Conservation (phyloP, 441 rosid species). For the Mallotus repandus region DNA sequence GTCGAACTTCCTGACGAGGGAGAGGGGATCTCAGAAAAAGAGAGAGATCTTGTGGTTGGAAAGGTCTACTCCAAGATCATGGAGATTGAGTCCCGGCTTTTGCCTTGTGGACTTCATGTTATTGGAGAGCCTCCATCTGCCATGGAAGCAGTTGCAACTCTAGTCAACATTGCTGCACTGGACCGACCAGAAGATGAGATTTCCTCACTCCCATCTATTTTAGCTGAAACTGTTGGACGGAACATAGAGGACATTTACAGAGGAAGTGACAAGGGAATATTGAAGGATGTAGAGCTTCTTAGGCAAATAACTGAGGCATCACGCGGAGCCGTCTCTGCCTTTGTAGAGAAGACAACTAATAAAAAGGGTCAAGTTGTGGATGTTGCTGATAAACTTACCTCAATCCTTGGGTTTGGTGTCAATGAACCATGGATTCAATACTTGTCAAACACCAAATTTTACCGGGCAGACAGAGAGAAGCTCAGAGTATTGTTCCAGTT, state of each 20-base stretch:
- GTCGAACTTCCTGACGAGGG: slow-evolving; percentile 91
- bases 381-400: slow-evolving; percentile 66
- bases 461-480: slow-evolving; percentile 81
- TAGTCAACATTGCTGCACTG: slow-evolving; percentile 92
- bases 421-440: slow-evolving; percentile 97
- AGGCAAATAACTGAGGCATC: slow-evolving; percentile 93
- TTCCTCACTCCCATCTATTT: slow-evolving; percentile 70
- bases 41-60: slow-evolving; percentile 88
- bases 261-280: slow-evolving; percentile 82
- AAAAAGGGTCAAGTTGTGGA: slow-evolving; percentile 89
- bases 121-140: slow-evolving; percentile 99
- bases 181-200: slow-evolving; percentile 88
- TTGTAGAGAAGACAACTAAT: slow-evolving; percentile 78
- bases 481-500: slow-evolving; percentile 75
- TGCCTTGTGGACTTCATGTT: slow-evolving; percentile 97
- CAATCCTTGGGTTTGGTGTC: slow-evolving; percentile 91
- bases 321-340: slow-evolving; percentile 79
- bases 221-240: slow-evolving; percentile 84
- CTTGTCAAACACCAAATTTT: slow-evolving; percentile 82
- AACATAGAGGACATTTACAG: slow-evolving; percentile 82
- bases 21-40: slow-evolving; percentile 63
- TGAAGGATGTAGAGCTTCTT: slow-evolving; percentile 97
- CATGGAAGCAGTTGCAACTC: slow-evolving; percentile 97
- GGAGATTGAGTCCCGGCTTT: slow-evolving; percentile 96
- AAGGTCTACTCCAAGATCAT: slow-evolving; percentile 95